Percentiles rank a stretch among this genome's conserved stretches.
These are phyloP conservation scores for Lepidium africanum DNA, from an alignment of 345 rosid species.

Conservation along the genomic window DNA sequence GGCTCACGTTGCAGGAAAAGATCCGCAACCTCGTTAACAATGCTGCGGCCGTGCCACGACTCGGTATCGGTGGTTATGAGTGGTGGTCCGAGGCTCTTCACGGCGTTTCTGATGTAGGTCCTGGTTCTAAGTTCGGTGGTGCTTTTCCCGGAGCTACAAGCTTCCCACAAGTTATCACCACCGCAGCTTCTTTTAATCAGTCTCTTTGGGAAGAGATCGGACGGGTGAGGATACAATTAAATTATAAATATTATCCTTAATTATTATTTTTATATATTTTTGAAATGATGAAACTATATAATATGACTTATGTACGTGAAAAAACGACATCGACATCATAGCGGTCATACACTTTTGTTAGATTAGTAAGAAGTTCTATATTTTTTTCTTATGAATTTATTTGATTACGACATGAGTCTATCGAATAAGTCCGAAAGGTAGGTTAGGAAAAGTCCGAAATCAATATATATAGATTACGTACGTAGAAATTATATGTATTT, in stretches of 20 bases:
- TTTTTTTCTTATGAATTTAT: background rate
- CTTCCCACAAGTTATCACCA: conserved; percentile 91
- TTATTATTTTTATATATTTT: background rate
- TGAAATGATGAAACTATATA: background rate
- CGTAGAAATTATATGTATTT: too few species aligned
- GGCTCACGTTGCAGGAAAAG: conserved; percentile 81
- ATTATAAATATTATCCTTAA: background rate
- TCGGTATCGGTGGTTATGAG: conserved; percentile 80
- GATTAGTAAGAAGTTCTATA: background rate
- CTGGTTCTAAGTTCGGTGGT: conserved; percentile 64
- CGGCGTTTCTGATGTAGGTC: conserved; percentile 78
- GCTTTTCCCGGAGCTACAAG: conserved; percentile 74
- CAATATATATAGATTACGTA: background rate
- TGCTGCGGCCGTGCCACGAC: conserved; percentile 69
- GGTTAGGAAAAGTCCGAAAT: background rate
- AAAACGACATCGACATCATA: conserved; percentile 3
- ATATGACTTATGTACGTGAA: conserved; percentile 1
- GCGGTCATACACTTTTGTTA: background rate
- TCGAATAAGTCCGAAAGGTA: conserved; percentile 4
- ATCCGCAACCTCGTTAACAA: conserved; percentile 67
- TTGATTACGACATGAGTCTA: conserved; percentile 4
- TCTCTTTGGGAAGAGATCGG: conserved; percentile 86
- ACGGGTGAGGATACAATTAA: conserved; percentile 38
- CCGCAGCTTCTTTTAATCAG: conserved; percentile 87
- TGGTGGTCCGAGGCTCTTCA: conserved; percentile 99